phyloP scores from a whole-genome alignment of 164 flowering plant genomes.

The Piper longum region DNA sequence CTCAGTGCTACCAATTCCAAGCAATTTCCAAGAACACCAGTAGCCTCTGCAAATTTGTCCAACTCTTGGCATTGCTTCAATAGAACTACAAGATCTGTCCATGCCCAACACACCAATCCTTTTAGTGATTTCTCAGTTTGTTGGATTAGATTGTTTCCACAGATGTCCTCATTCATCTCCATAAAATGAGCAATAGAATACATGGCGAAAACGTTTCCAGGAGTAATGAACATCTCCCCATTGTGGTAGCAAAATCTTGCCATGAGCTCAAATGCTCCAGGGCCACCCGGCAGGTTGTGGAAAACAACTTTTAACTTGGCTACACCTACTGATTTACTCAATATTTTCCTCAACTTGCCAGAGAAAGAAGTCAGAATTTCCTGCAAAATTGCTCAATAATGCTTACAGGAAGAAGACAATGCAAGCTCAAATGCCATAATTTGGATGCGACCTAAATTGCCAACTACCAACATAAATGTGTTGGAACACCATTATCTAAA shows the following conservation, averaged over 20 bases:
- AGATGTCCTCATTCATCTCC: slow-evolving; percentile 28
- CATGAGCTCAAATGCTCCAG: slow-evolving; percentile 49
- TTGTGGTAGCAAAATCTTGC: slow-evolving; percentile 47
- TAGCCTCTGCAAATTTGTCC: slow-evolving; percentile 10
- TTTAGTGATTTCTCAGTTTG: slow-evolving; percentile 30
- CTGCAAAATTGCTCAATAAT: slow-evolving; percentile 5
- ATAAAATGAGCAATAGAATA: slow-evolving; percentile 30
- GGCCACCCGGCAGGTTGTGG: slow-evolving; percentile 50
- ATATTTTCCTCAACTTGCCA: slow-evolving; percentile 27
- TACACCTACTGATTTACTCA: slow-evolving; percentile 10
- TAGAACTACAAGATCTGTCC: slow-evolving; percentile 42
- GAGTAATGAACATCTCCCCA: slow-evolving; percentile 25
- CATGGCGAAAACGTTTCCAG: slow-evolving; percentile 26
- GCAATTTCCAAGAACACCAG: slow-evolving; percentile 18
- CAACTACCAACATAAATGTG: too few relatives aligned
- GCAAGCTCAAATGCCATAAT: too few relatives aligned
- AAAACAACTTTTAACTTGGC: slow-evolving; percentile 30
- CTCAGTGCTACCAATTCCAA: slow-evolving; percentile 25
- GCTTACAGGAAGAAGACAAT: too few relatives aligned
- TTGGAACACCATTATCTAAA: too few relatives aligned
- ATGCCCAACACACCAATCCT: slow-evolving; percentile 35
- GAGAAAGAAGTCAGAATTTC: slow-evolving; percentile 29
- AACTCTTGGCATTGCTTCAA: slow-evolving; percentile 36
- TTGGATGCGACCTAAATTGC: too few relatives aligned
- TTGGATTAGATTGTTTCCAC: slow-evolving; percentile 17